Evolutionary conservation across 345 rosid species (phyloP).

Genomic region (Rhodomyrtus tomentosa): DNA sequence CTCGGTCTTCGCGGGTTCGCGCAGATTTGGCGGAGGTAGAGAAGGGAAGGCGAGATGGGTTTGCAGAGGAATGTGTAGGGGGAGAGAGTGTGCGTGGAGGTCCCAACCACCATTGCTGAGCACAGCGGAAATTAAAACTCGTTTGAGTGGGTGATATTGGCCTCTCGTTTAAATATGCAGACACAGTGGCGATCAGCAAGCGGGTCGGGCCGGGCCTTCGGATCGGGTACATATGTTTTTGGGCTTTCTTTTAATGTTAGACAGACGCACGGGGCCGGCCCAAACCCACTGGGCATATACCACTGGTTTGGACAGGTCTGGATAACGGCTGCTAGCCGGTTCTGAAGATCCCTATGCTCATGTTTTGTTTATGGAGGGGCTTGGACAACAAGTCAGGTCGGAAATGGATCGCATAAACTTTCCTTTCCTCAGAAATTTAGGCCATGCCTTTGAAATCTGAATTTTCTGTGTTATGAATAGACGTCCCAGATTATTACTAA

Average conservation of each 20-base stretch:
- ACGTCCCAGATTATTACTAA: too few relatives aligned
- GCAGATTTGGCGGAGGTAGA: conserved; percentile 19
- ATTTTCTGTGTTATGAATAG: too few relatives aligned
- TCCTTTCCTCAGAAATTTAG: too few relatives aligned
- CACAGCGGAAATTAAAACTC: background rate
- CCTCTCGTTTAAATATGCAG: background rate
- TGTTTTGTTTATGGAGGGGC: background rate
- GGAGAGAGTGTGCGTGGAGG: conserved; percentile 4
- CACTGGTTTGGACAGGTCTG: background rate
- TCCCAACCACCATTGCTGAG: background rate
- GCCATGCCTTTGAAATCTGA: too few relatives aligned
- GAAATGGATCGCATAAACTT: too few relatives aligned
- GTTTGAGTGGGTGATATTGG: background rate
- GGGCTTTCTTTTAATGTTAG: background rate
- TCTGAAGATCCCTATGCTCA: background rate
- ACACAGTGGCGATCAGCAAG: background rate
- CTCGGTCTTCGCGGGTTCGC: background rate
- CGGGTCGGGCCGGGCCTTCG: background rate
- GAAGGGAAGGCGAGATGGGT: conserved; percentile 43
- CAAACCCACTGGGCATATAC: background rate
- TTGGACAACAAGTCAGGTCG: background rate
- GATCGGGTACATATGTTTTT: background rate
- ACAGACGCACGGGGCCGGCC: background rate
- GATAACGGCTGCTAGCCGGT: background rate
- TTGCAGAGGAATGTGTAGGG: conserved; percentile 10